Conservation (phyloP, 2,329 filamentous ascomycete genomes). For the Claviceps sp. region DNA sequence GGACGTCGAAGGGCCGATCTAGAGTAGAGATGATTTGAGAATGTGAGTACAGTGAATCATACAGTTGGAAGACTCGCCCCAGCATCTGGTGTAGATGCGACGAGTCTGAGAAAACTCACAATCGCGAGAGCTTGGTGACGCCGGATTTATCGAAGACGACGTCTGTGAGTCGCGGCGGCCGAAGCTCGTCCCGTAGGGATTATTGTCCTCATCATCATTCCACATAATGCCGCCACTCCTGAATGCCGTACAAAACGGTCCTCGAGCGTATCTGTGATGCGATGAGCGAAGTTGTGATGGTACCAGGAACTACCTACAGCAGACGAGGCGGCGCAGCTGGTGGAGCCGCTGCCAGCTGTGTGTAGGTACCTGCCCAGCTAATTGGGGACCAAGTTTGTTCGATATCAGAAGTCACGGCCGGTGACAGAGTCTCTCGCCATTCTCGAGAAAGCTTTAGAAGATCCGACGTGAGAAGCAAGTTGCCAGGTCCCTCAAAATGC, state of each 20-base stretch:
- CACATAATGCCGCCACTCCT: conserved; percentile 49
- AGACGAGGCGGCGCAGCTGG: conserved; percentile 3
- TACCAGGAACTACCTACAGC: background rate
- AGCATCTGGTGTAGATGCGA: background rate
- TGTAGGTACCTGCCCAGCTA: background rate
- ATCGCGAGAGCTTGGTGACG: conserved; percentile 44
- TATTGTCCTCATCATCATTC: conserved; percentile 98
- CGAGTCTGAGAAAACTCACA: conserved; percentile 33
- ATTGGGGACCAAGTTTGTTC: background rate
- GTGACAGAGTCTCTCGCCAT: conserved; percentile 12
- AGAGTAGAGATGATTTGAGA: background rate
- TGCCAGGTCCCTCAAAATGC: background rate
- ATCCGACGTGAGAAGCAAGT: background rate
- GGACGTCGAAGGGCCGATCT: conserved; percentile 41
- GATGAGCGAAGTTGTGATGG: background rate
- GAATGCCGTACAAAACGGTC: background rate
- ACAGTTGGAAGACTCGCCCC: background rate
- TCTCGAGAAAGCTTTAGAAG: conserved; percentile 1
- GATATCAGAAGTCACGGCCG: conserved; percentile 7
- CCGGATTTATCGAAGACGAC: conserved; percentile 51
- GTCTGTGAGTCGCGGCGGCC: conserved; percentile 71
- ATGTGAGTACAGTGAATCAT: background rate
- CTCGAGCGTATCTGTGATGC: background rate
- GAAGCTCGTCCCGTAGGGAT: conserved; percentile 86
- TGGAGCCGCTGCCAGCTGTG: conserved; percentile 1